Evolutionary conservation across 805 yeast genomes (phyloP).

Genomic region (Metschnikowia peoriensis): DNA sequence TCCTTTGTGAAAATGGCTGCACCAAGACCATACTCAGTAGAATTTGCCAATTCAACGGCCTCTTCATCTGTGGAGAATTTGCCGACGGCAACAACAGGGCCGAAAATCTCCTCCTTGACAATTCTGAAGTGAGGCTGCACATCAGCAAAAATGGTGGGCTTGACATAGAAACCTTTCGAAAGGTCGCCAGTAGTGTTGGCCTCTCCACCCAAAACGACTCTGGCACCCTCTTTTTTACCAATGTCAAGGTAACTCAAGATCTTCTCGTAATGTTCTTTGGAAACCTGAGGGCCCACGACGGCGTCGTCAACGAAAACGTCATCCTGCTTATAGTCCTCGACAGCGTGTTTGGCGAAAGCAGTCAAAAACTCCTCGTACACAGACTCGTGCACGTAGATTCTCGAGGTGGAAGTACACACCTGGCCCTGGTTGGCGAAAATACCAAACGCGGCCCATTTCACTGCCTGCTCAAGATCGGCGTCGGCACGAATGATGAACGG

Average conservation of each 20-base stretch:
- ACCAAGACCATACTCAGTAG: conserved; percentile 75
- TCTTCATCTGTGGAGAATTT: conserved; percentile 67
- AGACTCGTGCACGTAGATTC: conserved; percentile 56
- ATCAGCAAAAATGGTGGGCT: conserved; percentile 76
- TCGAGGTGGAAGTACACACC: conserved; percentile 65
- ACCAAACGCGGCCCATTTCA: conserved; percentile 66
- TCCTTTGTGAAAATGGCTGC: conserved; percentile 76
- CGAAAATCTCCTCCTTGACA: conserved; percentile 80
- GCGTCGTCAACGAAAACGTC: conserved; percentile 47
- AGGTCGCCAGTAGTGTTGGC: conserved; percentile 36
- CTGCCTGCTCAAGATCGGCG: conserved; percentile 64
- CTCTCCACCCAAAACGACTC: conserved; percentile 41
- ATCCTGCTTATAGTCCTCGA: conserved; percentile 53
- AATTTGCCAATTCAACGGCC: conserved; percentile 67
- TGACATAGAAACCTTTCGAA: conserved; percentile 60
- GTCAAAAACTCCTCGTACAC: conserved; percentile 54
- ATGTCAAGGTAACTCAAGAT: conserved; percentile 43
- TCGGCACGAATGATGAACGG: conserved; percentile 62
- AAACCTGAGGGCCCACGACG: conserved; percentile 63
- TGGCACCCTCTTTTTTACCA: conserved; percentile 46
- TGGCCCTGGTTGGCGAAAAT: conserved; percentile 66
- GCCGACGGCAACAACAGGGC: conserved; percentile 75
- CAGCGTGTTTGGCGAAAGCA: conserved; percentile 45
- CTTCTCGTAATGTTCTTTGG: conserved; percentile 55
- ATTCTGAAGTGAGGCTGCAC: conserved; percentile 64